These are phyloP conservation scores for Cenchrus fungigraminus DNA, from an alignment of 176 grass and related monocot genomes.

Conservation along the genomic window DNA sequence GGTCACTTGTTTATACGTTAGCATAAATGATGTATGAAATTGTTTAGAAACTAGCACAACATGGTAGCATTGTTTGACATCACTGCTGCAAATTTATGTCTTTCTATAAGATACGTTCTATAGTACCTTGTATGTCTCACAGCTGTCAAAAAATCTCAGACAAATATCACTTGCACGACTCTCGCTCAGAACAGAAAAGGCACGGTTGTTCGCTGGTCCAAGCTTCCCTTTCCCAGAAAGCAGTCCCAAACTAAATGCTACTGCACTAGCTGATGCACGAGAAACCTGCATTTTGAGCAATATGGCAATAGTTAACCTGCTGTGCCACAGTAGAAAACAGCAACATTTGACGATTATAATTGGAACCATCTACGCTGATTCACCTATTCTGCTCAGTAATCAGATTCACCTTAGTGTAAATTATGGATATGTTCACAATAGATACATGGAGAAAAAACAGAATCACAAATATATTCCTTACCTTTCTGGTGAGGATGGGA, in stretches of 20 bases:
- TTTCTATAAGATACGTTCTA: background rate
- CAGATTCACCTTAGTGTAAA: background rate
- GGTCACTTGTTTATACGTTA: background rate
- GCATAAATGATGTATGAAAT: background rate
- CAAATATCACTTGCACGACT: slow-evolving; percentile 94
- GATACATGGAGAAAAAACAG: too few species aligned
- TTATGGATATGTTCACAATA: too few species aligned
- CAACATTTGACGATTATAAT: slow-evolving; percentile 5
- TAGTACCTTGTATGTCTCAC: slow-evolving; percentile 89
- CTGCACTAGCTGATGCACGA: slow-evolving; percentile 93
- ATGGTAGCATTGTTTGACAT: slow-evolving; percentile 18
- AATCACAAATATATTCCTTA: background rate
- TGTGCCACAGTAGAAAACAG: background rate
- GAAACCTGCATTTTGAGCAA: slow-evolving; percentile 63
- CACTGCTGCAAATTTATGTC: background rate
- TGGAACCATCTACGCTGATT: background rate
- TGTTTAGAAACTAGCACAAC: background rate
- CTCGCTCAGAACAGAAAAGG: slow-evolving; percentile 94
- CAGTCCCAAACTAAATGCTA: slow-evolving; percentile 93
- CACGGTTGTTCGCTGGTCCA: slow-evolving; percentile 71
- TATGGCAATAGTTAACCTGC: slow-evolving; percentile 9
- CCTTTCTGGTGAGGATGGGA: background rate
- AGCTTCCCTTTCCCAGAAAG: slow-evolving; percentile 91
- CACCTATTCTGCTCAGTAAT: background rate
- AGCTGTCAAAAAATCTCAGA: slow-evolving; percentile 84